These are phyloP conservation scores for Rhizopogon salebrosus DNA, from an alignment of 768 basidiomycete genomes.

Conservation along the genomic window DNA sequence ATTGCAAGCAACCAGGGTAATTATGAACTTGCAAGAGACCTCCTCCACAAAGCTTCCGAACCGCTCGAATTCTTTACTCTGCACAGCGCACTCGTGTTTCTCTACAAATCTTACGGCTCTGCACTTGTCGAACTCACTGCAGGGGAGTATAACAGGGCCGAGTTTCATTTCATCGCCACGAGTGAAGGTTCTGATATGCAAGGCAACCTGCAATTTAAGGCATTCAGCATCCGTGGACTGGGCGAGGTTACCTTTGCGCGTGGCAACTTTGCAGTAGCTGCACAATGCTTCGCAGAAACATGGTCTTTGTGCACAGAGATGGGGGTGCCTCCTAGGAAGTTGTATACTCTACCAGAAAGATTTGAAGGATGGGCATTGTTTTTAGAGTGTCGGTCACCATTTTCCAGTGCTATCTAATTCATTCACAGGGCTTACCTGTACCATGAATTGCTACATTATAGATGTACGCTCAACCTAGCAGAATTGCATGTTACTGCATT, in stretches of 20 bases:
- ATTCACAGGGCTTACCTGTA: no score
- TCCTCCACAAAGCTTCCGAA: neutral
- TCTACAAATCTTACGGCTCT: neutral
- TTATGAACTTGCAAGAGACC: neutral
- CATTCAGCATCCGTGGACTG: no score
- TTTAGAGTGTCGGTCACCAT: neutral
- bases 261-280: neutral
- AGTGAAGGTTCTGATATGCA: no score
- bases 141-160: neutral
- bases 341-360: neutral
- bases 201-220: no score
- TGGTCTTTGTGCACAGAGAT: neutral
- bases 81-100: neutral
- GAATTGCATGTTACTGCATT: no score
- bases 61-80: neutral
- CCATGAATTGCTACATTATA: no score
- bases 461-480: no score
- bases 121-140: neutral
- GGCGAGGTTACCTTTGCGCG: no score
- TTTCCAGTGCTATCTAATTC: neutral
- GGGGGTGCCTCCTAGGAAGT: neutral
- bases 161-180: neutral
- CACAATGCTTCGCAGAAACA: neutral
- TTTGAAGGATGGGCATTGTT: neutral
- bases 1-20: neutral